Evolutionary conservation across 169 alveolate species (phyloP).

Genomic region (Perkinsus olseni): DNA sequence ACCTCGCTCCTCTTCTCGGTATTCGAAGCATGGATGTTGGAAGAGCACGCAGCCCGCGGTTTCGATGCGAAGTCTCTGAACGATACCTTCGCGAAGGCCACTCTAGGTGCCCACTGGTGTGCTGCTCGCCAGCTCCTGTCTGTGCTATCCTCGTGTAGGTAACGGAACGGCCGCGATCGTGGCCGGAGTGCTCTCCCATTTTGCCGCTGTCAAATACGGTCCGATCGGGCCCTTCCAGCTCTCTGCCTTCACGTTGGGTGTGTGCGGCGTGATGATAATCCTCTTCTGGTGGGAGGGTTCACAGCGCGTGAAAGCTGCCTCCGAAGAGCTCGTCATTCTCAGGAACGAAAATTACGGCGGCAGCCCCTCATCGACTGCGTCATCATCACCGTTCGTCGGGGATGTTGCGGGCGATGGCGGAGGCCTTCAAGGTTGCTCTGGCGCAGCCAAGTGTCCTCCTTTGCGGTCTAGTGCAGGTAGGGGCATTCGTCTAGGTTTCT

Average conservation of each 20-base stretch:
- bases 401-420: not conserved
- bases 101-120: not conserved
- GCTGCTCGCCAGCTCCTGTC: not conserved
- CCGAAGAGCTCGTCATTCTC: not conserved
- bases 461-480: not conserved
- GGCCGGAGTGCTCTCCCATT: not conserved
- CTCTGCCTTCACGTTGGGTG: not conserved
- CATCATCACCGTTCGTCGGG: not conserved
- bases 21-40: not conserved
- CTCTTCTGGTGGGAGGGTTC: not conserved
- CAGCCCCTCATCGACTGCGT: not conserved
- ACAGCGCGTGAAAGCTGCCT: too few relatives aligned
- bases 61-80: not conserved
- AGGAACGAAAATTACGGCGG: not conserved
- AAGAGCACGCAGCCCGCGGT: not conserved
- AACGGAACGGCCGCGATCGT: not conserved
- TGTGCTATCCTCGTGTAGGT: not conserved
- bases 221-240: not conserved
- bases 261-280: not conserved
- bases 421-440: not conserved
- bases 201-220: not conserved
- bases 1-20: not conserved
- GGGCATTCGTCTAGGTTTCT: not conserved
- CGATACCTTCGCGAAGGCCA: not conserved
- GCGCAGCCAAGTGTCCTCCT: not conserved